Percentiles rank a stretch among this genome's conserved stretches.
Evolutionary conservation across 1,284 basidiomycete species (phyloP).

Genomic region (Sporisorium graminicola): DNA sequence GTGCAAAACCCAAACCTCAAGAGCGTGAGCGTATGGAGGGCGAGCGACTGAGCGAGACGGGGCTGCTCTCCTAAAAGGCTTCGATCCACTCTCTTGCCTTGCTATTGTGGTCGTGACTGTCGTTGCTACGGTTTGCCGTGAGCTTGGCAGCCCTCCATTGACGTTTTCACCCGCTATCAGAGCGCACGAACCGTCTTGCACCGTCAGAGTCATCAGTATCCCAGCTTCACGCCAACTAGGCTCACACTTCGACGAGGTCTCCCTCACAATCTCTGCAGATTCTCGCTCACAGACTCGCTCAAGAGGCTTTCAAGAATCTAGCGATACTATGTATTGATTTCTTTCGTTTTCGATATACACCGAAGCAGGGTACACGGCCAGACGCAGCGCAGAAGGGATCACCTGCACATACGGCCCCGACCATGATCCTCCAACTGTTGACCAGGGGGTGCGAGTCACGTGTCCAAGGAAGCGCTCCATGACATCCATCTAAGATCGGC

Average conservation of each 20-base stretch:
- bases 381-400: constrained; percentile 12
- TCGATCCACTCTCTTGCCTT: too few species aligned
- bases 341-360: constrained; percentile 42
- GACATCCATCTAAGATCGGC: background rate
- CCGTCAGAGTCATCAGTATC: too few species aligned
- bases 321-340: constrained; percentile 51
- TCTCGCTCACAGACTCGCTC: background rate
- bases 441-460: background rate
- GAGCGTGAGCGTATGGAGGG: too few species aligned
- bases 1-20: too few species aligned
- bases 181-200: too few species aligned
- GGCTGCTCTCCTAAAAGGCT: too few species aligned
- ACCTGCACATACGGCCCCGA: background rate
- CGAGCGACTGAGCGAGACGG: too few species aligned
- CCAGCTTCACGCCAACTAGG: too few species aligned
- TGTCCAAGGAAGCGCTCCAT: background rate
- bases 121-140: too few species aligned
- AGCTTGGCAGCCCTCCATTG: too few species aligned
- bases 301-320: constrained; percentile 11
- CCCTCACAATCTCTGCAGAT: background rate
- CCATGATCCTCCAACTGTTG: constrained; percentile 12
- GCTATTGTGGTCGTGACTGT: too few species aligned
- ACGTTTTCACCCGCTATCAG: too few species aligned
- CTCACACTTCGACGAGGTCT: background rate
- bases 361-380: background rate